These are phyloP conservation scores for Coemansia sp. DNA, from an alignment of 192 early-diverging fungal genomes.

Conservation along the genomic window DNA sequence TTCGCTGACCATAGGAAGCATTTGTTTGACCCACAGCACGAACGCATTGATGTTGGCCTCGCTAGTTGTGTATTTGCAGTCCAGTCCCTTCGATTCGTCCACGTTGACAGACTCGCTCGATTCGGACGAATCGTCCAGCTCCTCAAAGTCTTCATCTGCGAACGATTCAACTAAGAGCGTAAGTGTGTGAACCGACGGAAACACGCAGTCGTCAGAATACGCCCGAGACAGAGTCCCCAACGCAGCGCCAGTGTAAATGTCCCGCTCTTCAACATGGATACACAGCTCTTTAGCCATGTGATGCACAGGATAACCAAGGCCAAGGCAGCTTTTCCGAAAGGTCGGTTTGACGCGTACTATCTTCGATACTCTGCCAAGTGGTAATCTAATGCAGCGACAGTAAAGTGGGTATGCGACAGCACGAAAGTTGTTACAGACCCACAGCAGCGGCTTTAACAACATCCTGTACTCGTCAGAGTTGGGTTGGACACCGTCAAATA, in stretches of 20 bases:
- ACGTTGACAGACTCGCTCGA: too few species aligned
- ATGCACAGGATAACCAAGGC: not conserved
- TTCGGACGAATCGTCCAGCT: not conserved
- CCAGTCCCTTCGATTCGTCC: not conserved
- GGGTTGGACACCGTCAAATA: not conserved
- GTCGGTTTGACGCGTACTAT: too few species aligned
- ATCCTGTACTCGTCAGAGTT: too few species aligned
- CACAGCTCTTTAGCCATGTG: not conserved
- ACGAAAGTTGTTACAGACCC: too few species aligned
- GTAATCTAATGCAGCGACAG: not conserved
- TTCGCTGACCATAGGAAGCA: not conserved
- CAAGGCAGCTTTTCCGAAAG: not conserved
- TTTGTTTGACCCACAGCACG: not conserved
- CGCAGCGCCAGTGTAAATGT: not conserved
- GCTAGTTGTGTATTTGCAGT: not conserved
- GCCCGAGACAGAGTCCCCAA: not conserved
- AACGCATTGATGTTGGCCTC: not conserved
- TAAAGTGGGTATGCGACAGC: too few species aligned
- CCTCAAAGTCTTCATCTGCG: not conserved
- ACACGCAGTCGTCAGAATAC: not conserved
- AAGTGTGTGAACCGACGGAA: not conserved
- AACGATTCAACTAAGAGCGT: not conserved
- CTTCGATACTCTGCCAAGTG: too few species aligned
- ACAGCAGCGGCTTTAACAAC: too few species aligned
- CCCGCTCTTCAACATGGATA: not conserved